These are phyloP conservation scores for Cicer judaicum DNA, from an alignment of 306 rosid genomes.

Conservation along the genomic window DNA sequence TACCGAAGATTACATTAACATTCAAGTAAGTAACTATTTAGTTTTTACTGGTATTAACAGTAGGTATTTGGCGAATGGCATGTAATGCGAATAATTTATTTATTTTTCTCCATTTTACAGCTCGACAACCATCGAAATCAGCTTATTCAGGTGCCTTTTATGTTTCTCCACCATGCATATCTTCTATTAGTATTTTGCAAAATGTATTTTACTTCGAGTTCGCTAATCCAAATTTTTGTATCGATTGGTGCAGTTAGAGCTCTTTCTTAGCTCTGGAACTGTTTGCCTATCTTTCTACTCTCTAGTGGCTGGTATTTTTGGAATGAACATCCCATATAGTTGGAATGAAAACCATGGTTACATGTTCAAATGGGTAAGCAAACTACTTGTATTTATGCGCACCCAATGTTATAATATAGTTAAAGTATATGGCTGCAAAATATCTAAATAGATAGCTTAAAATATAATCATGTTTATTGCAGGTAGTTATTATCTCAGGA, in stretches of 20 bases:
- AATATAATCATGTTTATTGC: conserved; percentile 38
- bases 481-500: conserved; percentile 66
- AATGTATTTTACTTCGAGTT: conserved; percentile 6
- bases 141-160: conserved; percentile 70
- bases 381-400: background rate
- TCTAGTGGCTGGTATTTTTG: conserved; percentile 75
- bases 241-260: conserved; percentile 74
- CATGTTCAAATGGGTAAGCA: conserved; percentile 88
- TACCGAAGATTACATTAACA: conserved; percentile 92
- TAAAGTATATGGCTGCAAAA: background rate
- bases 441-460: conserved; percentile 28
- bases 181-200: conserved; percentile 14
- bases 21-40: conserved; percentile 65
- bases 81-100: conserved; percentile 11
- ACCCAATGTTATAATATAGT: too few species aligned
- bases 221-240: conserved; percentile 15
- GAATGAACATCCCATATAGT: conserved; percentile 83
- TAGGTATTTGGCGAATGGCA: conserved; percentile 7
- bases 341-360: conserved; percentile 62
- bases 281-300: conserved; percentile 67
- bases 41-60: background rate
- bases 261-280: conserved; percentile 84
- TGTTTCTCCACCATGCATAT: conserved; percentile 31
- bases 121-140: conserved; percentile 84
- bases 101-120: conserved; percentile 48